These are phyloP conservation scores for Mycena capillaripes DNA, from an alignment of 768 basidiomycete genomes.

Conservation along the genomic window DNA sequence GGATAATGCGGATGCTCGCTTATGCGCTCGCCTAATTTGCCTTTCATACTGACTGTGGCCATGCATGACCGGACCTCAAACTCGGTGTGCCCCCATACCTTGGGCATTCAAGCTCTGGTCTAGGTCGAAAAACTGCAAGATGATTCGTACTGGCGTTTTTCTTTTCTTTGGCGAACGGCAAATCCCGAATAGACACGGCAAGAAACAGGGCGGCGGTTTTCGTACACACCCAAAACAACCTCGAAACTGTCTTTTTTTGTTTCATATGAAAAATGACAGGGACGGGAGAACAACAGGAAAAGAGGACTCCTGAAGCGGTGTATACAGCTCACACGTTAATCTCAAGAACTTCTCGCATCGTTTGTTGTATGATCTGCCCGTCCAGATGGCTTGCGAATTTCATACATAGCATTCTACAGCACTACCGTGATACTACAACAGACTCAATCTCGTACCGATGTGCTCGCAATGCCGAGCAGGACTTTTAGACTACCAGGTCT, in stretches of 20 bases:
- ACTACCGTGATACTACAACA: neutral
- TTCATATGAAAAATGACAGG: neutral
- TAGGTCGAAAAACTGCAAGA: neutral
- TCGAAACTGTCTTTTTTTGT: neutral
- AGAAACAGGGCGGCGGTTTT: neutral
- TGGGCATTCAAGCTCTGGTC: neutral
- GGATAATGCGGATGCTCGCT: neutral
- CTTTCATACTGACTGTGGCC: constrained; percentile 16
- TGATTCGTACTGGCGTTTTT: neutral
- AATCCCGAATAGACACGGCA: neutral
- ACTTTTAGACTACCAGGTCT: neutral
- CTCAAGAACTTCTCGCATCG: neutral
- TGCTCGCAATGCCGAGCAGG: neutral
- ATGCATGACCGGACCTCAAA: constrained; percentile 15
- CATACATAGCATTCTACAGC: neutral
- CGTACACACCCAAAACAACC: neutral
- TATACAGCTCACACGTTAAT: constrained; percentile 2
- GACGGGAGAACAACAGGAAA: neutral
- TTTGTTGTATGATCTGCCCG: neutral
- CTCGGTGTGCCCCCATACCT: neutral
- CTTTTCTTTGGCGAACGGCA: neutral
- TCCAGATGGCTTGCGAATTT: neutral
- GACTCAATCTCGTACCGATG: neutral
- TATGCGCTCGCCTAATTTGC: constrained; percentile 1
- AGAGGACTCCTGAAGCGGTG: neutral